These are phyloP conservation scores for Lyophyllum semitale DNA, from an alignment of 768 basidiomycete genomes.

Conservation along the genomic window DNA sequence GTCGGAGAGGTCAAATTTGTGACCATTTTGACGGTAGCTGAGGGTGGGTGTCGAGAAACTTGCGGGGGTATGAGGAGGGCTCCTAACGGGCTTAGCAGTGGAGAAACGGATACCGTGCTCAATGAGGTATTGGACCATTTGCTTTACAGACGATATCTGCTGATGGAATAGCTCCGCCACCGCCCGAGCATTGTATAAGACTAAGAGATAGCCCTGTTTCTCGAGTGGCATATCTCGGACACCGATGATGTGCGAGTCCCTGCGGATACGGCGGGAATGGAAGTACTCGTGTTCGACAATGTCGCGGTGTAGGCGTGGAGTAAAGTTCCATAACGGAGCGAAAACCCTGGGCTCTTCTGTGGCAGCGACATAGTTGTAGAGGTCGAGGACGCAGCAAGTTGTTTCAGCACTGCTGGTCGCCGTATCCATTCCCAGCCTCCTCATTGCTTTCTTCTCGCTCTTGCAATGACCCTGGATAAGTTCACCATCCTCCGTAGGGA, in stretches of 20 bases:
- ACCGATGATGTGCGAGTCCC: constrained; percentile 1
- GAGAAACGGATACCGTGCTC: not conserved
- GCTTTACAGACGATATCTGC: not conserved
- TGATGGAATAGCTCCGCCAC: constrained; percentile 2
- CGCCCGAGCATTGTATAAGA: constrained; percentile 1
- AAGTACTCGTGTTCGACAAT: not conserved
- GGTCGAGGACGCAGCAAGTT: too few species aligned
- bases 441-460: too few species aligned
- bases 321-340: not conserved
- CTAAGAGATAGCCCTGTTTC: constrained; percentile 6
- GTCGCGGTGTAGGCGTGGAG: not conserved
- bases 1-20: constrained; percentile 1
- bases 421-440: too few species aligned
- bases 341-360: too few species aligned
- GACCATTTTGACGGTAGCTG: not conserved
- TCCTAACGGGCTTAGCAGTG: constrained; percentile 1
- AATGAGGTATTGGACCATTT: constrained; percentile 3
- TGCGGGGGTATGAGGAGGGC: not conserved
- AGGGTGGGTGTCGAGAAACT: not conserved
- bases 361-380: too few species aligned
- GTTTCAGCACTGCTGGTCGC: too few species aligned
- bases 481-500: too few species aligned
- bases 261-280: not conserved
- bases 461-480: too few species aligned
- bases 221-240: not conserved